Evolutionary conservation across 495 filamentous ascomycete genomes (phyloP).

Genomic region (Neurospora tetraspora): DNA sequence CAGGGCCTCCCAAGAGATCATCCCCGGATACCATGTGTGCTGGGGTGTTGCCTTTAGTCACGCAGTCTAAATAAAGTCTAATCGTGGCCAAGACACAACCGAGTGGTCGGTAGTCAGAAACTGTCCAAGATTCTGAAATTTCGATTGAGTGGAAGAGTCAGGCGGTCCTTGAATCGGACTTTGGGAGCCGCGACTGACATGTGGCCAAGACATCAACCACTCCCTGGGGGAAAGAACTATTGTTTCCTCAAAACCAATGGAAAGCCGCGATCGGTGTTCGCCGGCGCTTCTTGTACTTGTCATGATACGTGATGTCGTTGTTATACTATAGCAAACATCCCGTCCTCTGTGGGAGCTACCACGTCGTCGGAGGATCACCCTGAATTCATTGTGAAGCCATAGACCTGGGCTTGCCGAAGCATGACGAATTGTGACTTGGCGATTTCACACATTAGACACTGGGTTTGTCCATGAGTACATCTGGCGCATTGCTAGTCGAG

Average conservation of each 20-base stretch:
- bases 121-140: neutral
- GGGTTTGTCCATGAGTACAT: neutral
- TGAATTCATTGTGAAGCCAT: neutral
- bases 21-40: neutral
- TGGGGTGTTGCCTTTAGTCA: neutral
- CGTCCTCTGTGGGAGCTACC: neutral
- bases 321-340: neutral
- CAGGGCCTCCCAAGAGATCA: neutral
- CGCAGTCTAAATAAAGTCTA: neutral
- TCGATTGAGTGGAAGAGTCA: neutral
- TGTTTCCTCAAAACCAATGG: neutral
- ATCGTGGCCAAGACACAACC: neutral
- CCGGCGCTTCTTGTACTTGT: neutral
- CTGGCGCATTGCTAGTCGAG: neutral
- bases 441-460: neutral
- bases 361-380: neutral
- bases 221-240: neutral
- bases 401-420: neutral
- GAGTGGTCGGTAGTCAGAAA: neutral
- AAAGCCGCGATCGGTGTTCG: neutral
- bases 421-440: neutral
- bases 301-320: neutral
- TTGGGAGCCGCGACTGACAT: neutral
- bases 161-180: neutral
- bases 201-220: neutral